Percentiles rank a stretch among this genome's conserved stretches.
Evolutionary conservation across 129 eudicot species (phyloP).

Genomic region (Ambrosia artemisiifolia): DNA sequence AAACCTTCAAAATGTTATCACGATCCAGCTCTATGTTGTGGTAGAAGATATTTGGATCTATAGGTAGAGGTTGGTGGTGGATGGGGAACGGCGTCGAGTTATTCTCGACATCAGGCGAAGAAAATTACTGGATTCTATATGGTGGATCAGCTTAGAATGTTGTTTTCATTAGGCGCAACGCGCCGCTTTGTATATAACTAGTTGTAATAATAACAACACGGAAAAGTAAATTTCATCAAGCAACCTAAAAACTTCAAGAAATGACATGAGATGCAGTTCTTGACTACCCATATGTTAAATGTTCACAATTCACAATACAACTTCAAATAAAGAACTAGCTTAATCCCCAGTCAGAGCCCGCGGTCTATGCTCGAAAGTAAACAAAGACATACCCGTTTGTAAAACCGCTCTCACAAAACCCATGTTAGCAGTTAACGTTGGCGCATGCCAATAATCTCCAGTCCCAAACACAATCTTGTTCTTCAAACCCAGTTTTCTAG

Average conservation of each 20-base stretch:
- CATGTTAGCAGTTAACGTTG: slow-evolving; percentile 88
- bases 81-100: slow-evolving; percentile 23
- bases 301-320: background rate
- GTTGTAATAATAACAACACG: too few relatives aligned
- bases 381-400: slow-evolving; percentile 89
- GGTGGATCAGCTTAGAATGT: slow-evolving; percentile 76
- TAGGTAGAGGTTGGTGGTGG: slow-evolving; percentile 23
- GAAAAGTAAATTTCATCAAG: background rate
- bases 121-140: slow-evolving; percentile 85
- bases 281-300: background rate
- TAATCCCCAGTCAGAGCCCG: slow-evolving; percentile 87
- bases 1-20: slow-evolving; percentile 30
- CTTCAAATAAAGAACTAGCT: background rate
- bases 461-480: slow-evolving; percentile 91
- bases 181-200: too few relatives aligned
- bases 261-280: background rate
- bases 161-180: too few relatives aligned
- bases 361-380: slow-evolving; percentile 74
- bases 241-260: too few relatives aligned
- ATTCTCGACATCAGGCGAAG: slow-evolving; percentile 2
- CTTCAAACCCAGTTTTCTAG: slow-evolving; percentile 84
- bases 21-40: slow-evolving; percentile 24
- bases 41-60: background rate
- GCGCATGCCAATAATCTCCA: slow-evolving; percentile 75
- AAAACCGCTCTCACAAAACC: slow-evolving; percentile 88